Evolutionary conservation across 768 basidiomycete genomes (phyloP).

Genomic region (Paxillus rubicundulus): DNA sequence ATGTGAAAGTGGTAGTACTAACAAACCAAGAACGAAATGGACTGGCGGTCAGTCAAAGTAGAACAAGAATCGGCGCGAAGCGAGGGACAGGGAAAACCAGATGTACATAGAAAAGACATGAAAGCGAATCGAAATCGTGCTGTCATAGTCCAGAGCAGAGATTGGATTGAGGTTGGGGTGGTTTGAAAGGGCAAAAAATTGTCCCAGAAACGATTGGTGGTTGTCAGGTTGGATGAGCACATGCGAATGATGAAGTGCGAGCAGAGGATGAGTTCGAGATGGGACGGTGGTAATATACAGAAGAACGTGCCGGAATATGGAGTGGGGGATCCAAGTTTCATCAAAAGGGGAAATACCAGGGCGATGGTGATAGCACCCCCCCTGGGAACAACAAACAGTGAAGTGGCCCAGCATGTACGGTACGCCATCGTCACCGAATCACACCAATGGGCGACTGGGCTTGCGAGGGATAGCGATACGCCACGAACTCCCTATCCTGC

Average conservation of each 20-base stretch:
- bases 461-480: conserved; percentile 82
- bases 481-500: conserved; percentile 83
- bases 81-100: not conserved
- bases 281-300: conserved; percentile 15
- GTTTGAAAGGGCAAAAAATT: conserved; percentile 15
- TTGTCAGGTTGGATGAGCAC: conserved; percentile 14
- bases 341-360: conserved; percentile 3
- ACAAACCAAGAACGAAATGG: conserved; percentile 21
- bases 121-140: conserved; percentile 16
- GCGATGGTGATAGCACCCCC: conserved; percentile 2
- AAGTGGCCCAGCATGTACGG: not conserved
- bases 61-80: conserved; percentile 9
- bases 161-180: conserved; percentile 13
- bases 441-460: conserved; percentile 63
- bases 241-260: conserved; percentile 13
- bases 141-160: conserved; percentile 29
- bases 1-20: conserved; percentile 14
- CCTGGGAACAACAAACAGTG: conserved; percentile 2
- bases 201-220: conserved; percentile 27
- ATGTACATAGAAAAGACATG: conserved; percentile 13
- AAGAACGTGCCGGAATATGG: conserved; percentile 2
- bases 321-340: conserved; percentile 1
- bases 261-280: conserved; percentile 19
- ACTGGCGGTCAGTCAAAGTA: conserved; percentile 9
- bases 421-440: conserved; percentile 38